Base-by-base conservation (phyloP, 805 yeast species). In the Henningerozyma blattae region DNA sequence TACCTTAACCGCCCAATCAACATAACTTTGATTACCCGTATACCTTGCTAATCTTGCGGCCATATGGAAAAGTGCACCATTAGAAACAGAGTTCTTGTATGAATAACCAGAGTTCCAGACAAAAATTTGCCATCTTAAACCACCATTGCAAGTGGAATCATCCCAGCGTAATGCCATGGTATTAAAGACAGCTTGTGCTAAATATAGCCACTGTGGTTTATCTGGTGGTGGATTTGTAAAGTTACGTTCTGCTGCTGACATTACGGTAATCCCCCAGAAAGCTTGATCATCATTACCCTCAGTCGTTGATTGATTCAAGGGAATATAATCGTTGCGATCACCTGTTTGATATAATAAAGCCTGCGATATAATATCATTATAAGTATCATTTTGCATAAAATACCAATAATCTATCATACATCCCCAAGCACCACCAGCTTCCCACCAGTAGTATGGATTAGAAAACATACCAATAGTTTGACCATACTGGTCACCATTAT, bases 231-330 rank as follows among this genome's bases (percentile, higher is more conserved):
- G 86, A 47, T 77, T 74, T 1, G 83, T 62, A 52, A 86, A 86
- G 58, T 84, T 84, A 51, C 78, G 67, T 56, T 89, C 97, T 0
- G 93, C 91, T 1, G 96, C 96, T 20, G 74, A 77, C 80, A 89
- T 84, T 4, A 75, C 93, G 1, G 94, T 80, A 39, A 89, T 65
- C 5, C 95, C 97, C 97, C 97, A 89, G 56, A 89, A 85, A 2
- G 83, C 95, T 62, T 89, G 97, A 64, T 89, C 97, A 67, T 89
- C 98, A 53, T 89, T 89, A 50, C 97, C 98, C 59, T 89, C 96
- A 2, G 94, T 82, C 24, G 86, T 75, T 9, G 87, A 73, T 59
- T 87, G 95, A 57, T 85, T 84, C 40, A 74, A 62, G 4, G 96
- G 95, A 58, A 89, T 76, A 58, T 76, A 91, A 59, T 89, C 78